These are phyloP conservation scores for Tilletia walkeri DNA, from an alignment of 1,284 basidiomycete genomes.

Conservation along the genomic window DNA sequence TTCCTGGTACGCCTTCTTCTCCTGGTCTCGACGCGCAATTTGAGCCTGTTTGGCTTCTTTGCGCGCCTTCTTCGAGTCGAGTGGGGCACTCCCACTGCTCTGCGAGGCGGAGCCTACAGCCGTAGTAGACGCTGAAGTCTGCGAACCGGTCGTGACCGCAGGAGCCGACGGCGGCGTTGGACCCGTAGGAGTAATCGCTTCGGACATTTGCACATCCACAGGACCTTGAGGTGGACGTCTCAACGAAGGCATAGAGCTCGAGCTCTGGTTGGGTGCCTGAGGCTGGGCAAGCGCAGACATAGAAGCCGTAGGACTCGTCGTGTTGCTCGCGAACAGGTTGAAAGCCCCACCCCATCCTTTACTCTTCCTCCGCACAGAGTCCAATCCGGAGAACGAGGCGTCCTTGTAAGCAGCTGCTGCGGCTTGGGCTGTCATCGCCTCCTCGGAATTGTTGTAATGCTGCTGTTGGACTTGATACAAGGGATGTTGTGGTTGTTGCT, in stretches of 20 bases:
- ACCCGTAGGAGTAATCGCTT: neutral
- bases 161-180: neutral
- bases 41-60: conserved; percentile 82
- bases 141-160: neutral
- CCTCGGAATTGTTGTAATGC: conserved; percentile 22
- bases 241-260: neutral
- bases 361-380: conserved; percentile 8
- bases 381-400: neutral
- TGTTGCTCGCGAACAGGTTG: conserved; percentile 4
- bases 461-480: conserved; percentile 7
- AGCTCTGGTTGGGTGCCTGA: neutral
- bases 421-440: neutral
- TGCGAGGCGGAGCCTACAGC: too few relatives aligned
- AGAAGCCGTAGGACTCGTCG: neutral
- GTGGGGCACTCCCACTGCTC: conserved; percentile 47
- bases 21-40: conserved; percentile 75
- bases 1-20: conserved; percentile 69
- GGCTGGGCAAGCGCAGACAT: neutral
- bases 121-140: too few relatives aligned
- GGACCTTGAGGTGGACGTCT: neutral
- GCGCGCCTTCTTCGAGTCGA: conserved; percentile 80
- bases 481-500: conserved; percentile 6
- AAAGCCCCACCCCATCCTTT: conserved; percentile 14
- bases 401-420: neutral
- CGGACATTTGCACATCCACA: conserved; percentile 5